These are phyloP conservation scores for Acanthamoeba castellanii DNA, from an alignment of 208 protist species.

Conservation along the genomic window DNA sequence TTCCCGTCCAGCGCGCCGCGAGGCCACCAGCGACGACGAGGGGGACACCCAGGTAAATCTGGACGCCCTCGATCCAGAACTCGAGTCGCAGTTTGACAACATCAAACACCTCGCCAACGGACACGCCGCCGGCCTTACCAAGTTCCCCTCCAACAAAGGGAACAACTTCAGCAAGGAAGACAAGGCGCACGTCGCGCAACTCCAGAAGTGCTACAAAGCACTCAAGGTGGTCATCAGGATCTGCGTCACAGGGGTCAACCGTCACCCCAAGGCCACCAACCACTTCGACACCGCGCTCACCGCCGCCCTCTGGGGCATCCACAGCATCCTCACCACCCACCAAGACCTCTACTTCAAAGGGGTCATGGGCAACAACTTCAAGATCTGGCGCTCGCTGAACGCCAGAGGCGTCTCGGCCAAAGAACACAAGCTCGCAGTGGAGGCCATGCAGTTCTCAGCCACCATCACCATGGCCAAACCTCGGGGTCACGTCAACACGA, in stretches of 20 bases:
- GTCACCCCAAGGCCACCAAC: neutral
- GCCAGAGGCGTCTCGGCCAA: neutral
- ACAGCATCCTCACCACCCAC: neutral
- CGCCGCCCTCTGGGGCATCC: neutral
- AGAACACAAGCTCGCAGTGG: neutral
- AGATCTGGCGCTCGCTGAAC: neutral
- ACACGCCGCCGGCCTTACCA: neutral
- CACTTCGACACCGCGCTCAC: neutral
- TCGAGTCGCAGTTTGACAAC: neutral
- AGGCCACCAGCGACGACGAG: neutral
- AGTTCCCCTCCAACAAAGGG: neutral
- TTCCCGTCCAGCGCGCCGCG: too few species aligned
- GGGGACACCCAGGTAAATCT: neutral
- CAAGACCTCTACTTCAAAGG: neutral
- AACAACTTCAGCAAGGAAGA: neutral
- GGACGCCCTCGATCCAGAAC: neutral
- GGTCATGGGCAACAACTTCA: conserved; percentile 9
- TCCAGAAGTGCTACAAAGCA: neutral
- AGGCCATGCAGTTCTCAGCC: neutral
- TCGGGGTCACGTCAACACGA: neutral
- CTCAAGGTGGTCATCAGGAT: neutral
- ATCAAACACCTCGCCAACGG: neutral
- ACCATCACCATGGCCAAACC: neutral
- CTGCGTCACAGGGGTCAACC: neutral
- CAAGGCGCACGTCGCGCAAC: neutral